phyloP scores from a whole-genome alignment of 495 filamentous ascomycete genomes.

The Tuber magnatum region DNA sequence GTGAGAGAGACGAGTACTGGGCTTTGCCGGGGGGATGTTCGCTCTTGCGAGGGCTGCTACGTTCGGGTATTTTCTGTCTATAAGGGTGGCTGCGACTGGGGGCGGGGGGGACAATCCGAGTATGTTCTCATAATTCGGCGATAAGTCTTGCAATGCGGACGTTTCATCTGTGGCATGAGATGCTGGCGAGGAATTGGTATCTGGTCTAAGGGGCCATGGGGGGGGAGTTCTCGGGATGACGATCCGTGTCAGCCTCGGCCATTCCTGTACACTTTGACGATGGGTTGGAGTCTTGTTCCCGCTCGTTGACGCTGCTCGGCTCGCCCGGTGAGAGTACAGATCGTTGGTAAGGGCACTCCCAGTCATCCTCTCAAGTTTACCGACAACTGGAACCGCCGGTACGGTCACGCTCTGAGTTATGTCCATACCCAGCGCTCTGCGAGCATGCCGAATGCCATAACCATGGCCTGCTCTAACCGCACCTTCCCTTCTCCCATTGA shows the following conservation, averaged over 20 bases:
- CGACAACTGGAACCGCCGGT: conserved; percentile 11
- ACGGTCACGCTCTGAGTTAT: background rate
- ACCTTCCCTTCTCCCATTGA: background rate
- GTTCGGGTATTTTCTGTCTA: conserved; percentile 25
- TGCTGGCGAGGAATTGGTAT: conserved; percentile 28
- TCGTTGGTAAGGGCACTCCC: conserved; percentile 35
- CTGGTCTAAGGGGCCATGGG: conserved; percentile 1
- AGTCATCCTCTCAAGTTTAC: conserved; percentile 39
- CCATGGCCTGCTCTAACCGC: conserved; percentile 13
- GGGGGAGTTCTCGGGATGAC: conserved; percentile 2
- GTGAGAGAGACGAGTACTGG: conserved; percentile 23
- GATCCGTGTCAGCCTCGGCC: conserved; percentile 6
- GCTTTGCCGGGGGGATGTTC: conserved; percentile 10
- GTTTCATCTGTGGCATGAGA: conserved; percentile 18
- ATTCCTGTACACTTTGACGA: conserved; percentile 11
- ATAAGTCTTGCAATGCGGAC: conserved; percentile 15
- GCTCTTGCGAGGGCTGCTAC: conserved; percentile 14
- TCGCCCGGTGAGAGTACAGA: conserved; percentile 26
- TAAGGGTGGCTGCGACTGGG: conserved; percentile 10
- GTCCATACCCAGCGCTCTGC: conserved; percentile 2
- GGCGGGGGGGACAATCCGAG: conserved; percentile 20
- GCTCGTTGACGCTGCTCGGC: conserved; percentile 23
- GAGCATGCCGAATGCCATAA: conserved; percentile 8
- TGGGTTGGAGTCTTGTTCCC: conserved; percentile 8
- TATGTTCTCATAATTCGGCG: conserved; percentile 10